These are phyloP conservation scores for Neoarthrinium moseri DNA, from an alignment of 2,329 filamentous ascomycete species.

Conservation along the genomic window DNA sequence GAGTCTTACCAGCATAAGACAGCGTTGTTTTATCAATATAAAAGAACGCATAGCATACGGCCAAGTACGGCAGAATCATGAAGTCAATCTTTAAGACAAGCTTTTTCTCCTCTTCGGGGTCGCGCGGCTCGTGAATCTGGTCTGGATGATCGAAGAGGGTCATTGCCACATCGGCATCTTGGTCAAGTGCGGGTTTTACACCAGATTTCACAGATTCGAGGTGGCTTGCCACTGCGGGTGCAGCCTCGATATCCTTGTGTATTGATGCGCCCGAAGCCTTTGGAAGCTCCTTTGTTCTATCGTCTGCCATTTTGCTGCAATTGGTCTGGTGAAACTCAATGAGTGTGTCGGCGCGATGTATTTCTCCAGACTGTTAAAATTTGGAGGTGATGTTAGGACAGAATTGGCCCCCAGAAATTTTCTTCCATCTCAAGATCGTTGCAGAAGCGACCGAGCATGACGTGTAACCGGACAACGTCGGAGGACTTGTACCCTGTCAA, in stretches of 20 bases:
- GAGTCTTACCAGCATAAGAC: constrained; percentile 44
- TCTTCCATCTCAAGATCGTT: no score
- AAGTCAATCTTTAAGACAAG: constrained; percentile 53
- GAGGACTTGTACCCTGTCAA: no score
- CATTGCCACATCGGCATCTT: constrained; percentile 21
- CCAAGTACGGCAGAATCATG: constrained; percentile 57
- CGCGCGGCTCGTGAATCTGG: constrained; percentile 19
- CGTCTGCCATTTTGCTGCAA: no score
- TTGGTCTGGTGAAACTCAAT: no score
- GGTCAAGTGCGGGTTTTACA: constrained; percentile 6
- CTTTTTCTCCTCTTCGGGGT: constrained; percentile 17
- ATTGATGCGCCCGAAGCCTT: no score
- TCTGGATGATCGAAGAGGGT: constrained; percentile 21
- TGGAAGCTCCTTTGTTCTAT: no score
- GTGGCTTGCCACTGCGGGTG: not conserved
- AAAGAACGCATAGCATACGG: constrained; percentile 51
- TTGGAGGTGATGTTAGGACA: no score
- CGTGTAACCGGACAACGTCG: no score
- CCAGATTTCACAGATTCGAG: not conserved
- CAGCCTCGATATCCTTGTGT: not conserved
- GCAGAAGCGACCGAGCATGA: no score
- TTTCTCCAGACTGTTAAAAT: no score
- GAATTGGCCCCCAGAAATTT: no score
- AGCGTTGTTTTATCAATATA: constrained; percentile 51
- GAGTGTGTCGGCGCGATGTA: no score